phyloP scores from a whole-genome alignment of 345 rosid species.

The Acer campestre region DNA sequence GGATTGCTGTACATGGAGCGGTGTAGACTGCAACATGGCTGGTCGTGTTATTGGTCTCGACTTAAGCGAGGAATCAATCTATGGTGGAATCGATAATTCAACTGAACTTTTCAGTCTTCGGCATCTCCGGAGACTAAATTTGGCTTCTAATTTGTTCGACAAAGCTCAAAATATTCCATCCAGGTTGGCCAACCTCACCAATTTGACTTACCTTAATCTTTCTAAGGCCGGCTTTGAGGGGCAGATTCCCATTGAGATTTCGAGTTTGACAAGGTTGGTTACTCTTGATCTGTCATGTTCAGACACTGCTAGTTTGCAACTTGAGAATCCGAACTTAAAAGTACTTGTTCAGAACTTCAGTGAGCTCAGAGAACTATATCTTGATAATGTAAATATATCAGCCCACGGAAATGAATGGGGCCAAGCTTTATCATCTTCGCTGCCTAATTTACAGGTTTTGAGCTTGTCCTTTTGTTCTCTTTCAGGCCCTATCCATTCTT shows the following conservation, averaged over 20 bases:
- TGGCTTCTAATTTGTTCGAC: slow-evolving; percentile 15
- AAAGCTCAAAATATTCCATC: too few species aligned
- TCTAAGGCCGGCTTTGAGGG: too few species aligned
- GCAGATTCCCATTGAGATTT: too few species aligned
- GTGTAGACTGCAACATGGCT: slow-evolving; percentile 11
- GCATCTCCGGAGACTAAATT: slow-evolving; percentile 18
- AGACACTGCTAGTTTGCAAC: too few species aligned
- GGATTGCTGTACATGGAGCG: slow-evolving; percentile 32
- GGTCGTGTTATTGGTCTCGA: slow-evolving; percentile 29
- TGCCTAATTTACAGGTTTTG: slow-evolving; percentile 35
- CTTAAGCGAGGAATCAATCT: slow-evolving; percentile 33
- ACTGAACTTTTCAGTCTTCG: slow-evolving; percentile 21
- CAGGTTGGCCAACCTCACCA: too few species aligned
- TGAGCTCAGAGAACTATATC: too few species aligned
- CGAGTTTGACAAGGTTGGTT: too few species aligned
- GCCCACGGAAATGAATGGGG: slow-evolving; percentile 34
- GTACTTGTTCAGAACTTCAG: too few species aligned
- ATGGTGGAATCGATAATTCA: slow-evolving; percentile 19
- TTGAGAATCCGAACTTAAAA: too few species aligned
- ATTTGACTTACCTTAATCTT: too few species aligned
- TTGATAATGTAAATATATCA: slow-evolving; percentile 18
- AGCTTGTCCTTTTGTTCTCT: slow-evolving; percentile 45
- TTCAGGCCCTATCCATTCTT: slow-evolving; percentile 32
- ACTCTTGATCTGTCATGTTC: too few species aligned
- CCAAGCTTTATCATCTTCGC: slow-evolving; percentile 29